Evolutionary conservation across 176 grass and related monocot genomes (phyloP).

Genomic region (Carex scoparia): DNA sequence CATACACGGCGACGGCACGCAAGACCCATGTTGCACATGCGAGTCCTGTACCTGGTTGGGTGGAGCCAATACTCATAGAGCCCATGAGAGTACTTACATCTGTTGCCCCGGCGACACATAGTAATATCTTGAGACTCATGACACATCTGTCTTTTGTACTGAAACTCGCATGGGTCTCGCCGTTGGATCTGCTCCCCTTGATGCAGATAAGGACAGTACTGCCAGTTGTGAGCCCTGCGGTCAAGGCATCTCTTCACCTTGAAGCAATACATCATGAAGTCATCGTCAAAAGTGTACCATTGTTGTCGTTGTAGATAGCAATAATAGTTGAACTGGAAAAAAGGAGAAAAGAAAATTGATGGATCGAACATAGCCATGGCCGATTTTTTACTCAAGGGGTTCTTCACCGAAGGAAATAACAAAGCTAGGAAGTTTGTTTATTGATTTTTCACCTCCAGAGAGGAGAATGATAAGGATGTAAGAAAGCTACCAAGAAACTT

Average conservation of each 20-base stretch:
- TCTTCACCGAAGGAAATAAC: not conserved
- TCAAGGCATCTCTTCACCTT: constrained; percentile 57
- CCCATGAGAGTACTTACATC: constrained; percentile 66
- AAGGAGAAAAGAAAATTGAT: not conserved
- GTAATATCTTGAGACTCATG: constrained; percentile 52
- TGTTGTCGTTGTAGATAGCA: not conserved
- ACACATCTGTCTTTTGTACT: constrained; percentile 64
- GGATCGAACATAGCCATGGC: not conserved
- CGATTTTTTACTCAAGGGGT: not conserved
- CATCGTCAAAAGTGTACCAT: constrained; percentile 15
- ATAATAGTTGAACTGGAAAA: not conserved
- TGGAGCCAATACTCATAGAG: constrained; percentile 95
- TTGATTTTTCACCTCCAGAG: not conserved
- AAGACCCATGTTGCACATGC: constrained; percentile 76
- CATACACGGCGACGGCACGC: constrained; percentile 71
- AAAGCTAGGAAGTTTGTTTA: not conserved
- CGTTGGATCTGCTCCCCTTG: constrained; percentile 62
- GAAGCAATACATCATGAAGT: constrained; percentile 76
- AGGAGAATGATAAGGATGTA: not conserved
- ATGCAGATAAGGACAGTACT: constrained; percentile 57
- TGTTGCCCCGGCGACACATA: constrained; percentile 57
- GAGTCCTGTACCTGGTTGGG: constrained; percentile 72
- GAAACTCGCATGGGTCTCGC: constrained; percentile 51
- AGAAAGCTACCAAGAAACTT: not conserved
- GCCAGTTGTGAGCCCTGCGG: constrained; percentile 66